Conservation (phyloP, 208 protist species). For the Acanthamoeba lenticulata region DNA sequence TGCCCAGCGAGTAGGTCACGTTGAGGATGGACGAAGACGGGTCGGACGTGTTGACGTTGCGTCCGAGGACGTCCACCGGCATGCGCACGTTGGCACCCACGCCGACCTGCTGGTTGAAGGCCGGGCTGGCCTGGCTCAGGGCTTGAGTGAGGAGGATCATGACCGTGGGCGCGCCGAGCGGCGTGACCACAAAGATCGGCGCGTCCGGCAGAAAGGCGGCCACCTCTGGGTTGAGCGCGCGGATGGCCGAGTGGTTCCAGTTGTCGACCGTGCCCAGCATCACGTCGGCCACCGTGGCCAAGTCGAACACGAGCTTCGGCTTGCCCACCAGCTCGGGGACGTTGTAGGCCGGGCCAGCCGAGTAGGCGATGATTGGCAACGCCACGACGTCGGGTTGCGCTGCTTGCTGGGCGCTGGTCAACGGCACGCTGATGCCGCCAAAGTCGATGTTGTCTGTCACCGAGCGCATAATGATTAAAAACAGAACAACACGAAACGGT, state of each 20-base stretch:
- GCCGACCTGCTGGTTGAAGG: neutral
- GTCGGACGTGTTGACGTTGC: constrained; percentile 20
- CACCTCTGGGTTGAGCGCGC: neutral
- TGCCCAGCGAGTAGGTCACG: neutral
- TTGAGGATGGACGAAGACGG: neutral
- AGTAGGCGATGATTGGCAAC: neutral
- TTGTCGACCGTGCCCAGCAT: constrained; percentile 20
- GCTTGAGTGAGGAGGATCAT: neutral
- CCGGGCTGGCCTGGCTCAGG: neutral
- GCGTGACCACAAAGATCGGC: neutral
- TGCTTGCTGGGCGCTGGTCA: neutral
- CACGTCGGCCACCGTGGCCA: neutral
- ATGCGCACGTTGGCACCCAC: neutral
- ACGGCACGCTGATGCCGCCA: neutral
- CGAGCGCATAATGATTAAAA: no score
- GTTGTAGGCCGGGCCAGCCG: neutral
- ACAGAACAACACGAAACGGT: no score
- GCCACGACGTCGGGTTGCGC: neutral
- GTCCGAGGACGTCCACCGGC: neutral
- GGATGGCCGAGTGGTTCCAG: neutral
- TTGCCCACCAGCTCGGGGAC: constrained; percentile 39
- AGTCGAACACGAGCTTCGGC: neutral
- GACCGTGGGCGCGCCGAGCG: neutral
- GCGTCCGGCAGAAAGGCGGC: neutral
- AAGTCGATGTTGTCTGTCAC: constrained; percentile 11